Percentiles rank a stretch among this genome's conserved stretches.
Conservation (phyloP, 352 stramenopile genomes). For the Pythium periplocum region DNA sequence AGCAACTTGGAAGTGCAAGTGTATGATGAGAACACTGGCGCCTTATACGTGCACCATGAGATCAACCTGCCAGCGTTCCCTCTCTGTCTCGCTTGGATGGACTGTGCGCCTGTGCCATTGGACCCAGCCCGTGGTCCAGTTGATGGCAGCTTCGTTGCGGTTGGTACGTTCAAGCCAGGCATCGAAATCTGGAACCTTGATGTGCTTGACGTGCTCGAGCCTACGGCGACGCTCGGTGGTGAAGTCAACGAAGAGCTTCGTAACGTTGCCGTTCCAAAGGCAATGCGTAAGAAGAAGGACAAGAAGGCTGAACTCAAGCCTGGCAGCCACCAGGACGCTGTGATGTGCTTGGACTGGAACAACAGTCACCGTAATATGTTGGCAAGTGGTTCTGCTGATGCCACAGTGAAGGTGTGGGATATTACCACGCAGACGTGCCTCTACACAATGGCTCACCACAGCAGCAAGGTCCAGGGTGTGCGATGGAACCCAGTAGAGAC, state of each 20-base stretch:
- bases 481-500: slow-evolving; percentile 96
- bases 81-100: slow-evolving; percentile 96
- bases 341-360: slow-evolving; percentile 99
- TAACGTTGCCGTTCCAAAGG: slow-evolving; percentile 74
- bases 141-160: slow-evolving; percentile 95
- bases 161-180: slow-evolving; percentile 98
- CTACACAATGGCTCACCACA: slow-evolving; percentile 97
- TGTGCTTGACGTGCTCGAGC: slow-evolving; percentile 98
- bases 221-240: slow-evolving; percentile 91
- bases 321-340: slow-evolving; percentile 96
- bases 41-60: slow-evolving; percentile 99
- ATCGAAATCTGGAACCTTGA: slow-evolving; percentile 99
- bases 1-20: slow-evolving; percentile 98
- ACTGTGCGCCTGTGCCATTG: slow-evolving; percentile 74
- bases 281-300: slow-evolving; percentile 67
- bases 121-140: slow-evolving; percentile 56
- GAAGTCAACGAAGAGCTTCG: slow-evolving; percentile 82
- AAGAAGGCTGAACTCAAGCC: slow-evolving; percentile 71
- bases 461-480: slow-evolving; percentile 97
- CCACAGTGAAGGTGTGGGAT: slow-evolving; percentile 97
- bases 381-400: slow-evolving; percentile 96
- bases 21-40: slow-evolving; percentile 95
- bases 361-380: slow-evolving; percentile 95
- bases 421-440: slow-evolving; percentile 90
- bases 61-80: slow-evolving; percentile 98